Evolutionary conservation across 1,139 yeast species (phyloP).

Genomic region (Protomyces macrosporus): DNA sequence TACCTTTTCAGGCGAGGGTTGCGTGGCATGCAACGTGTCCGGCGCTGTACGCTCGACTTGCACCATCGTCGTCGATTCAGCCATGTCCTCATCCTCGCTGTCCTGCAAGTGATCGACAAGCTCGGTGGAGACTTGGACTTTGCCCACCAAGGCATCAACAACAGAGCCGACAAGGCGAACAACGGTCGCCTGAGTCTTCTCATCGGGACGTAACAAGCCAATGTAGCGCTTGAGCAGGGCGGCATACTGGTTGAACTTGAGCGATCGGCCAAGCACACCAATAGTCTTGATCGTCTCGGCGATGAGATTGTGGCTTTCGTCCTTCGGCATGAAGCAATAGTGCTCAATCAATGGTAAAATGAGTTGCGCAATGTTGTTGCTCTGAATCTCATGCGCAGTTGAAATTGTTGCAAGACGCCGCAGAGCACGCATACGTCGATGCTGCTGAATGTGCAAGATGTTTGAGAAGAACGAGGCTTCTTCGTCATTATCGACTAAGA

Average conservation of each 20-base stretch:
- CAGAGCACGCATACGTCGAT: conserved; percentile 79
- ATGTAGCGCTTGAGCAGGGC: conserved; percentile 71
- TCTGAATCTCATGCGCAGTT: conserved; percentile 42
- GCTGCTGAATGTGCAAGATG: conserved; percentile 75
- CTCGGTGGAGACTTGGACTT: conserved; percentile 15
- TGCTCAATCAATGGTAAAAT: conserved; percentile 80
- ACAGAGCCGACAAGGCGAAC: conserved; percentile 62
- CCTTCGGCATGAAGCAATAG: conserved; percentile 50
- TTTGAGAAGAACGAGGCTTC: conserved; percentile 82
- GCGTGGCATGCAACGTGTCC: not conserved
- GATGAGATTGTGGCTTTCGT: conserved; percentile 63
- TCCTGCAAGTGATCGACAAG: conserved; percentile 28
- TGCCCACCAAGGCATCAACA: conserved; percentile 48
- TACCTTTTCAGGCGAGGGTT: conserved; percentile 41
- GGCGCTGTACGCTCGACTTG: not conserved
- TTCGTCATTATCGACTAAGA: conserved; percentile 64
- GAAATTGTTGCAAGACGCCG: conserved; percentile 51
- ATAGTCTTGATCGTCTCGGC: conserved; percentile 67
- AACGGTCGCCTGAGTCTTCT: conserved; percentile 53
- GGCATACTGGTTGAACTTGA: conserved; percentile 75
- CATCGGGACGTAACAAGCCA: conserved; percentile 49
- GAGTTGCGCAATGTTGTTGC: conserved; percentile 67
- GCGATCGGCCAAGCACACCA: conserved; percentile 52
- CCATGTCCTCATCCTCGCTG: conserved; percentile 15
- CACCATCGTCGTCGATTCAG: conserved; percentile 30